Evolutionary conservation across 352 stramenopile genomes (phyloP).

Genomic region (Phytopythium oedochilum): DNA sequence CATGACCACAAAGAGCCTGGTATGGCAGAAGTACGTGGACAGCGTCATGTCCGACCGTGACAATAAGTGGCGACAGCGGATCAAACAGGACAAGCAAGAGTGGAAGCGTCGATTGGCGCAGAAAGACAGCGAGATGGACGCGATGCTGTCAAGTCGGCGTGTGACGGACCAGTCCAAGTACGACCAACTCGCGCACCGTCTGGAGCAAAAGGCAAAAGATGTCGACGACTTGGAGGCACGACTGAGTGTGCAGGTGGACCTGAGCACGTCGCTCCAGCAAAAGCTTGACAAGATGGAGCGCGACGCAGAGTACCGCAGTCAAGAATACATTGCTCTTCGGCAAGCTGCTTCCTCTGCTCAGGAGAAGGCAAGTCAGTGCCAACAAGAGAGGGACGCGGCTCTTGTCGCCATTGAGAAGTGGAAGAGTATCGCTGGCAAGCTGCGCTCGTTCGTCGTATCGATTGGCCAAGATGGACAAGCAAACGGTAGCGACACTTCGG

Average conservation of each 20-base stretch:
- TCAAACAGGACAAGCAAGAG: slow-evolving; percentile 33
- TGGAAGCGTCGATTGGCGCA: slow-evolving; percentile 34
- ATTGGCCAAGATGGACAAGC: slow-evolving; percentile 10
- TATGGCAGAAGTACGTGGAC: slow-evolving; percentile 22
- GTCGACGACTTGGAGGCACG: slow-evolving; percentile 25
- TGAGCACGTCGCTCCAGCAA: slow-evolving; percentile 22
- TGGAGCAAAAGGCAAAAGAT: slow-evolving; percentile 38
- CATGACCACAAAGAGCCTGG: slow-evolving; percentile 9
- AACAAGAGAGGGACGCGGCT: slow-evolving; percentile 13
- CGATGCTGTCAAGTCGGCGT: slow-evolving; percentile 29
- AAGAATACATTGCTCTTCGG: slow-evolving; percentile 36
- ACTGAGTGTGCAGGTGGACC: slow-evolving; percentile 16
- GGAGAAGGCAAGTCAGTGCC: slow-evolving; percentile 17
- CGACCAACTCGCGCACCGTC: slow-evolving; percentile 28
- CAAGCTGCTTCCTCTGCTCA: slow-evolving; percentile 33
- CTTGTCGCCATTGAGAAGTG: slow-evolving; percentile 15
- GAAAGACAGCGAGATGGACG: slow-evolving; percentile 53
- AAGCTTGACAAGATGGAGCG: slow-evolving; percentile 34
- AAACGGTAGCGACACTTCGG: not conserved
- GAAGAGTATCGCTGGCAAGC: slow-evolving; percentile 19
- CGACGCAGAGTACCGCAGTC: slow-evolving; percentile 16
- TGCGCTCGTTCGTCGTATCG: slow-evolving; percentile 26
- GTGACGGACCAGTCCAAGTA: slow-evolving; percentile 60
- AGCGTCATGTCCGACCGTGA: slow-evolving; percentile 15
- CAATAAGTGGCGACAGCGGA: slow-evolving; percentile 14